These are phyloP conservation scores for Dictyostelium citrinum DNA, from an alignment of 78 protist species.

Conservation along the genomic window DNA sequence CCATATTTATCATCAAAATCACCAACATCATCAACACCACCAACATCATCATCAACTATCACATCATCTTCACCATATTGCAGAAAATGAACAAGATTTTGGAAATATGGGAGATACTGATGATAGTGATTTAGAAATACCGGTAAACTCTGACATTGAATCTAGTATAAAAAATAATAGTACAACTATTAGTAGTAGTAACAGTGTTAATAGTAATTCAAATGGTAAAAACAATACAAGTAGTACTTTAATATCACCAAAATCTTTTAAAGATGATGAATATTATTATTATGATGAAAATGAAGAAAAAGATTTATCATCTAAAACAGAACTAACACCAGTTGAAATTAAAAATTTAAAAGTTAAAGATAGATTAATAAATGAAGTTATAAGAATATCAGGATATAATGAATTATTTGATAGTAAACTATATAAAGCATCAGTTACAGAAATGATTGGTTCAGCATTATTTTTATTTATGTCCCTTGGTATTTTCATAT, in stretches of 20 bases:
- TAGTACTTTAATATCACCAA: not conserved
- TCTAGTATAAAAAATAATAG: not conserved
- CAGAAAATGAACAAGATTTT: too few species aligned
- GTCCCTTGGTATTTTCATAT: not conserved
- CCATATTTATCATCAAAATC: not conserved
- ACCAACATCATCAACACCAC: not conserved
- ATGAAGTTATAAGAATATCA: not conserved
- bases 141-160: not conserved
- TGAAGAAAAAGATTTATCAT: not conserved
- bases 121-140: not conserved
- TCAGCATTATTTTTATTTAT: slow-evolving; percentile 2
- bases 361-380: not conserved
- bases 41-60: not conserved
- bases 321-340: too few species aligned
- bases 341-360: not conserved
- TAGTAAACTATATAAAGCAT: not conserved
- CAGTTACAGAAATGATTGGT: slow-evolving; percentile 24
- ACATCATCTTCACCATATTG: not conserved
- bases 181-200: not conserved
- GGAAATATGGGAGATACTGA: too few species aligned
- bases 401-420: not conserved
- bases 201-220: not conserved
- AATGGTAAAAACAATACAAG: not conserved
- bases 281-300: not conserved
- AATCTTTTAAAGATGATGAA: not conserved